phyloP scores from a whole-genome alignment of 257 asterid species.

The Jasminum sambac region DNA sequence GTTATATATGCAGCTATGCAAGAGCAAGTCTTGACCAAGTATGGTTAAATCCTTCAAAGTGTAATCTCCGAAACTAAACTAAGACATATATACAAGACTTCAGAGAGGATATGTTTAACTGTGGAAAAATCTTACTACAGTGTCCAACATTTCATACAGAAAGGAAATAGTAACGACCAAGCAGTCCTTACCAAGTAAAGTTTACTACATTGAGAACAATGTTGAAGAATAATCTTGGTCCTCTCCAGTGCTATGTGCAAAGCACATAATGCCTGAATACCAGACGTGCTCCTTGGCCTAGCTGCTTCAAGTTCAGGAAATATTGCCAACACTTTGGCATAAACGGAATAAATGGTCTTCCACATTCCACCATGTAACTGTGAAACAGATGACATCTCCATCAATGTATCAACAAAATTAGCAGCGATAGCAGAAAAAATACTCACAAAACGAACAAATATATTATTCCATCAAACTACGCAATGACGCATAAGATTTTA shows the following conservation, averaged over 20 bases:
- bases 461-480: background rate
- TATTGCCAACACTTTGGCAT: conserved; percentile 73
- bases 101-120: background rate
- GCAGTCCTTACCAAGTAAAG: conserved; percentile 76
- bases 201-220: conserved; percentile 94
- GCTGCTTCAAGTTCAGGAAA: conserved; percentile 97
- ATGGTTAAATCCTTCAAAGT: background rate
- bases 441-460: background rate
- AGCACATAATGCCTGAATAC: conserved; percentile 96
- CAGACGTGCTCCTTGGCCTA: conserved; percentile 96
- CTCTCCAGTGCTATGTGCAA: conserved; percentile 98
- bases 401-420: conserved; percentile 21
- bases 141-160: background rate
- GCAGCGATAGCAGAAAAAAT: background rate
- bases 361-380: conserved; percentile 99
- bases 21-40: background rate
- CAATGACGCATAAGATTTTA: background rate
- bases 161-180: background rate
- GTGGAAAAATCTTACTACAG: background rate
- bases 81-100: background rate
- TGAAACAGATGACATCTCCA: conserved; percentile 23
- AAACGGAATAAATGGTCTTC: conserved; percentile 68
- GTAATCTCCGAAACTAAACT: background rate
- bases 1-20: background rate
- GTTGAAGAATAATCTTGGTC: conserved; percentile 90